Evolutionary conservation across 345 rosid genomes (phyloP), one percentile per base, ranked within the genome.

Genomic region (Schrenkiella parvula): DNA sequence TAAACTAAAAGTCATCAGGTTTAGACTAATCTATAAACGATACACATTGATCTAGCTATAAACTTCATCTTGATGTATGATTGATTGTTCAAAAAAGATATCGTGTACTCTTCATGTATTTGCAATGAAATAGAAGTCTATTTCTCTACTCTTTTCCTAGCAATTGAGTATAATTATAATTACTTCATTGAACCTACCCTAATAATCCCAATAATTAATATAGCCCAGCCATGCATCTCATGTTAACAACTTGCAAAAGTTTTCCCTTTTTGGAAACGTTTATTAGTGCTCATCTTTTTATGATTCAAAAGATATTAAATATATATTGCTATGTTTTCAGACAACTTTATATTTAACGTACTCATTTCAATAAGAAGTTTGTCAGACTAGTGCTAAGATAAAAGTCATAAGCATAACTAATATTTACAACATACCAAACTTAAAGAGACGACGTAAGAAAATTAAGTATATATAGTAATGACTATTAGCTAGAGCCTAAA

Each of bases 241-340:
- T 47, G 52, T 74, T 7, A 34, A 26, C 58, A 55, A 56, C 48
- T 32, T 42, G 38, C 64, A n/a, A 43, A 55, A 43, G 25, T 35
- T 54, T 48, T 31, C 72, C 29, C 21, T 23, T 47, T 74, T 66
- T 29, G 62, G 67, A 66, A 66, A 74, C 28, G 59, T 65, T 65
- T 58, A 15, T 11, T 21, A 39, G 63, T 52, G 28, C 57, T 72
- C 50, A 11, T 44, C 56, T 53, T 72, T 72, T 43, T 47, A 37
- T 59, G 39, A 48, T 26, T 13, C 4, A 11, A 47, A 48, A 5
- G 10, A 54, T 60, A 50, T 37, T 28, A 25, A 8, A 70, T 46
- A 3, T 53, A 3, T 38, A 38, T 38, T 26, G 51, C 50, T 59
- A 18, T 70, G 22, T 28, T n/a, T 60, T 59, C 39, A 52, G 68